A percentile compares a stretch with the other conserved stretches of the same genome.
phyloP scores from a whole-genome alignment of 768 basidiomycete species.

The Phaeotremella fagi region DNA sequence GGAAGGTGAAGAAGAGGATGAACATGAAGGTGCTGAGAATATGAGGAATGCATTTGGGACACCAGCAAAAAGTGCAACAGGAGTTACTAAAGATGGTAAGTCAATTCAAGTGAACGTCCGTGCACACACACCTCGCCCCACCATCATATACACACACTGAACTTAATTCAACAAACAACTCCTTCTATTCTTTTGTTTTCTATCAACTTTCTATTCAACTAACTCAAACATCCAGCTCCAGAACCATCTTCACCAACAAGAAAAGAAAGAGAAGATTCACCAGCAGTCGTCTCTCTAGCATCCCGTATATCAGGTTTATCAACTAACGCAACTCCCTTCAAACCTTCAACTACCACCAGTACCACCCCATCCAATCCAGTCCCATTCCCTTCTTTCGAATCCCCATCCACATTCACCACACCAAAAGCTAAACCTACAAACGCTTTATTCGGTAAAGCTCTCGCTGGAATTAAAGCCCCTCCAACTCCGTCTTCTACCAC shows the following conservation, averaged over 20 bases:
- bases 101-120: no score
- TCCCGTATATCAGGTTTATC: slow-evolving; percentile 33
- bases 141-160: no score
- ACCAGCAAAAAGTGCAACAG: no score
- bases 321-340: slow-evolving; percentile 11
- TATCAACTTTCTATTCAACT: no score
- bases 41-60: not conserved
- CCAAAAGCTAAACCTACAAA: slow-evolving; percentile 24
- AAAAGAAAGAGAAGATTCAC: slow-evolving; percentile 12
- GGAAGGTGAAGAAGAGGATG: not conserved
- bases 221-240: no score
- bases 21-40: not conserved
- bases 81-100: no score
- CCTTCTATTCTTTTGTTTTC: no score
- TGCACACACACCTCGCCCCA: no score
- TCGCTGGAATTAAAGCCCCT: slow-evolving; percentile 31
- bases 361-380: not conserved
- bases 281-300: slow-evolving; percentile 25
- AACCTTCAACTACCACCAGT: not conserved
- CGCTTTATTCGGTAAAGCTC: slow-evolving; percentile 30
- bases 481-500: slow-evolving; percentile 1
- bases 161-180: no score
- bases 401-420: slow-evolving; percentile 6
- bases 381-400: not conserved
- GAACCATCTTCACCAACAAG: not conserved